Percentiles rank a stretch among this genome's conserved stretches.
phyloP scores from a whole-genome alignment of 331 rosid genomes.

The Acacia concinna region DNA sequence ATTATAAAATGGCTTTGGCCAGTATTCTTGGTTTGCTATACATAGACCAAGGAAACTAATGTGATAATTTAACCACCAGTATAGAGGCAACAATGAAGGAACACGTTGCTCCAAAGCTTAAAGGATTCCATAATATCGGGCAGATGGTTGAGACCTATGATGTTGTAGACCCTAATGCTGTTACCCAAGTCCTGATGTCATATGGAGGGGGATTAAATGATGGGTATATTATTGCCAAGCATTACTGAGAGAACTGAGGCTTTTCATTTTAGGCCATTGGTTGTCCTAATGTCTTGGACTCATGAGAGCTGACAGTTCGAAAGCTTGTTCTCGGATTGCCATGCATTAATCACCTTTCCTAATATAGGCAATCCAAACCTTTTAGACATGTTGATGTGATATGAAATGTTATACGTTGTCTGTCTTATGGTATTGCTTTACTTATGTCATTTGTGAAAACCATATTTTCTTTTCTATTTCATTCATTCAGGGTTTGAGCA shows the following conservation, averaged over 20 bases:
- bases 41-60: background rate
- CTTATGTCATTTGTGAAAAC: background rate
- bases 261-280: background rate
- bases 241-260: background rate
- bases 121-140: background rate
- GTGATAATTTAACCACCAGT: background rate
- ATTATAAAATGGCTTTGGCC: constrained; percentile 7
- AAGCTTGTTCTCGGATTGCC: constrained; percentile 9
- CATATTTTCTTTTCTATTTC: background rate
- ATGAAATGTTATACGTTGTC: background rate
- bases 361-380: background rate
- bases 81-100: background rate
- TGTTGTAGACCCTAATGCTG: background rate
- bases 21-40: background rate
- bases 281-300: background rate
- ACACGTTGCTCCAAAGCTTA: background rate
- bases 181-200: too few species aligned
- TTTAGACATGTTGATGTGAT: background rate
- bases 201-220: background rate
- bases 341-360: background rate
- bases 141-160: background rate
- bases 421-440: background rate
- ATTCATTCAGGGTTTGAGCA: background rate
- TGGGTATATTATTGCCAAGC: background rate
- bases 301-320: background rate